These are phyloP conservation scores for Backusella westeae DNA, from an alignment of 192 early-diverging fungal genomes.

Conservation along the genomic window DNA sequence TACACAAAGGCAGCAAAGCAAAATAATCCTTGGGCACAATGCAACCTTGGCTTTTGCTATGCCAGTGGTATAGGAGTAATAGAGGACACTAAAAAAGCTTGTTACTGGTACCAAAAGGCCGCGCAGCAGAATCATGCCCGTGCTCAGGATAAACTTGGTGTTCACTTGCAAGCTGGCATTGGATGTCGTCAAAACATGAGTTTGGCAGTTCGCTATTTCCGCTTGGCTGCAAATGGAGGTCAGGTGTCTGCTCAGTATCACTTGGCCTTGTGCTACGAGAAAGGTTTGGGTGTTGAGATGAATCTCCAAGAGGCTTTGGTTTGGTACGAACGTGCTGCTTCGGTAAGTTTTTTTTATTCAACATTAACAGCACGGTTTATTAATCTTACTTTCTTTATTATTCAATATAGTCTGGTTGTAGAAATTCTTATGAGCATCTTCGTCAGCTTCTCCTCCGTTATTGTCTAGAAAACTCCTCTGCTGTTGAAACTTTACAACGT, in stretches of 20 bases:
- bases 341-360: not conserved
- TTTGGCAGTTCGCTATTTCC: constrained; percentile 57
- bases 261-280: constrained; percentile 52
- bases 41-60: constrained; percentile 79
- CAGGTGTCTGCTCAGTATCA: constrained; percentile 55
- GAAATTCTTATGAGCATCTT: constrained; percentile 47
- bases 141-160: constrained; percentile 55
- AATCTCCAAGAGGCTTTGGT: constrained; percentile 27
- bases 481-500: constrained; percentile 12
- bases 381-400: not conserved
- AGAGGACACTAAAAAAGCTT: constrained; percentile 50
- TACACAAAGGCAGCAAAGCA: constrained; percentile 65
- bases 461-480: constrained; percentile 33
- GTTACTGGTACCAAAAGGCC: constrained; percentile 59
- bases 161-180: constrained; percentile 49
- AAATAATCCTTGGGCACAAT: constrained; percentile 81
- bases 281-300: constrained; percentile 35
- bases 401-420: constrained; percentile 44
- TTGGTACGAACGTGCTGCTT: constrained; percentile 26
- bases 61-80: constrained; percentile 74
- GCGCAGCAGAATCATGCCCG: constrained; percentile 64
- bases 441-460: constrained; percentile 48
- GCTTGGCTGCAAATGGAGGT: constrained; percentile 60
- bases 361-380: not conserved
- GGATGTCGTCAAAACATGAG: constrained; percentile 45